Evolutionary conservation across 108 stramenopile species (phyloP).

Genomic region (Chaetoceros muelleri): DNA sequence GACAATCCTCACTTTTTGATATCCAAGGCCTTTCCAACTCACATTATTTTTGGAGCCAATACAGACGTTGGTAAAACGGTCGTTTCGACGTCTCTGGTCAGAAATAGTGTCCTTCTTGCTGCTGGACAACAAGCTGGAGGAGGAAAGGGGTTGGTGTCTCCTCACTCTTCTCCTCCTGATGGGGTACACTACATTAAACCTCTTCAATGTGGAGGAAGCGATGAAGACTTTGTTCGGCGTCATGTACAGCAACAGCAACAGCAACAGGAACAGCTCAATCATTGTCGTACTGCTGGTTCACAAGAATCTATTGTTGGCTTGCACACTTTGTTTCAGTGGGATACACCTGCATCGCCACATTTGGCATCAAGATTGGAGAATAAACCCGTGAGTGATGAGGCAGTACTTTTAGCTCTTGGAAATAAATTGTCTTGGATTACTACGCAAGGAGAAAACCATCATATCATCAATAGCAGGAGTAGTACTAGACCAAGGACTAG

Average conservation of each 20-base stretch:
- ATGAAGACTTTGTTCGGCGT: constrained; percentile 46
- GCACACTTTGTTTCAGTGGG: constrained; percentile 76
- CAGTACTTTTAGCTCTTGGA: constrained; percentile 45
- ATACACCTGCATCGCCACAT: constrained; percentile 86
- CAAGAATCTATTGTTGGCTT: constrained; percentile 2
- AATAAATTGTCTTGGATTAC: constrained; percentile 8
- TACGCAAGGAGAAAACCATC: not conserved
- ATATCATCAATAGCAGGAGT: constrained; percentile 4
- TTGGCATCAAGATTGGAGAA: constrained; percentile 65
- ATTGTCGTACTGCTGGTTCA: no score
- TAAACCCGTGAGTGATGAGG: constrained; percentile 50
- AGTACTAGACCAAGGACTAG: constrained; percentile 11
- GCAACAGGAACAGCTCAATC: no score
- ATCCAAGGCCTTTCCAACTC: constrained; percentile 9
- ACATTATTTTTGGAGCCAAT: constrained; percentile 91
- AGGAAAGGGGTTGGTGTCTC: no score
- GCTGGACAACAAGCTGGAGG: not conserved
- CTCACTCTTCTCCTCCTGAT: constrained; percentile 4
- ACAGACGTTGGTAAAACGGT: constrained; percentile 97
- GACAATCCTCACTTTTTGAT: no score
- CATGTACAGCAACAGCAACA: constrained; percentile 21
- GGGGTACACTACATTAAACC: constrained; percentile 83
- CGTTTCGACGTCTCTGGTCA: constrained; percentile 73
- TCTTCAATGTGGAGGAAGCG: constrained; percentile 85
- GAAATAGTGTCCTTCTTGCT: constrained; percentile 27